These are phyloP conservation scores for Emmonsiellopsis sp. DNA, from an alignment of 2,329 filamentous ascomycete genomes.

Conservation along the genomic window DNA sequence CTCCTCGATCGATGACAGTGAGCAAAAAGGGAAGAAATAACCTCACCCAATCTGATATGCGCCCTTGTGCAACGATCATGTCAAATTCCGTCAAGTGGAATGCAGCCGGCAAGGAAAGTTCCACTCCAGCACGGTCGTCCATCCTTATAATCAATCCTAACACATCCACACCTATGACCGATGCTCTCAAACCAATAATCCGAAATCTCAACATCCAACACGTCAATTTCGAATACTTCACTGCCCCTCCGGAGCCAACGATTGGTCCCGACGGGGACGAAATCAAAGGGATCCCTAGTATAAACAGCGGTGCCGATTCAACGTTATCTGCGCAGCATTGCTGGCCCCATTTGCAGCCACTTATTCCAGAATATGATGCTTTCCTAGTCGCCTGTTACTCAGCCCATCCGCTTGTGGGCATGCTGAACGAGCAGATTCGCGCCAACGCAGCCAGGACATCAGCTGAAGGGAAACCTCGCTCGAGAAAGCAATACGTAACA, in stretches of 20 bases:
- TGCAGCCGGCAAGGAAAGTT: neutral
- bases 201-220: conserved; percentile 26
- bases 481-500: conserved; percentile 46
- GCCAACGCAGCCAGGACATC: conserved; percentile 14
- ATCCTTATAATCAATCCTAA: conserved; percentile 39
- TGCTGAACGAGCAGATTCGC: conserved; percentile 40
- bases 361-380: conserved; percentile 47
- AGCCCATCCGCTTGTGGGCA: conserved; percentile 63
- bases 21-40: no score
- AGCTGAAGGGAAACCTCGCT: conserved; percentile 3
- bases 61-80: no score
- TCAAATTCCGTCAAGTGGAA: neutral
- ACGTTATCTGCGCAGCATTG: conserved; percentile 53
- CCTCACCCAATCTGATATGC: no score
- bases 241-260: conserved; percentile 22
- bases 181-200: conserved; percentile 31
- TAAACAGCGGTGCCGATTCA: conserved; percentile 66
- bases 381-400: conserved; percentile 85
- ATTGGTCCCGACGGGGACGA: conserved; percentile 21
- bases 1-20: no score
- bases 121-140: conserved; percentile 5
- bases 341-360: conserved; percentile 42
- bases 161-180: conserved; percentile 35
- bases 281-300: conserved; percentile 55
- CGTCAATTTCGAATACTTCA: conserved; percentile 31